Base-by-base conservation (phyloP, 2,329 filamentous ascomycete species). In the Amauroascus verrucosus region DNA sequence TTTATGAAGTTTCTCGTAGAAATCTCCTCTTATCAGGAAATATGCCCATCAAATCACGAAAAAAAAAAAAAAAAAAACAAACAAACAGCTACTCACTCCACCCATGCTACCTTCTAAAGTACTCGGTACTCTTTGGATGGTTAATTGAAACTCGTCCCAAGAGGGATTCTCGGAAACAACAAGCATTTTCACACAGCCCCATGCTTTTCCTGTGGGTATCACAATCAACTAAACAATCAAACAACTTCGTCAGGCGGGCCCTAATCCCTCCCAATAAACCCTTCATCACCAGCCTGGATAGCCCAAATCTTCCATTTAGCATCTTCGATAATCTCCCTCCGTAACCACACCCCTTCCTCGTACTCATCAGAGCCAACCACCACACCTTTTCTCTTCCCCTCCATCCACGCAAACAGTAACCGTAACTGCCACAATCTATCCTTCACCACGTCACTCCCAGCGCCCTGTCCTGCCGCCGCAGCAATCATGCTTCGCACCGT, bases 321-420 rank as follows among this genome's bases (percentile, higher is more conserved):
- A 53, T 70, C 68, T 56, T 72, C 70, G 51, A 72, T 59, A 55
- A 72, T 65, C 48, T 71, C 68, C 40, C 58, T 65, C 28, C 64
- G 57, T 30, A 72, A 56, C 70, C 70, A 72, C 20, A 70, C 57
- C 5, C 68, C 67, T 52, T 50, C 56, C 57, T 56, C 58, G 51
- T 62, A 49, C 58, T 67, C 48, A 28, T 54, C 37, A 13, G 51
- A 53, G 24, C 58, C 58, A 5, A 67, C 67, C 53, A 48, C 54
- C 56, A 55, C 58, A 51, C 62, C 48, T 58, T 67, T 57, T 14
- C 60, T 54, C 41, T 61, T 48, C 37, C 20, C 52, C 55, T 85
- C 81, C n/a, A 81, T 74, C 81, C 83, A 86, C 53, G 77, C 77
- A 64, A 86, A 85, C 57, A 88, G 65, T 3, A 84, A 63, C 56